A percentile compares a stretch with the other conserved stretches of the same genome.
Conservation (phyloP, 352 stramenopile genomes). For the Globisporangium alternatum region DNA sequence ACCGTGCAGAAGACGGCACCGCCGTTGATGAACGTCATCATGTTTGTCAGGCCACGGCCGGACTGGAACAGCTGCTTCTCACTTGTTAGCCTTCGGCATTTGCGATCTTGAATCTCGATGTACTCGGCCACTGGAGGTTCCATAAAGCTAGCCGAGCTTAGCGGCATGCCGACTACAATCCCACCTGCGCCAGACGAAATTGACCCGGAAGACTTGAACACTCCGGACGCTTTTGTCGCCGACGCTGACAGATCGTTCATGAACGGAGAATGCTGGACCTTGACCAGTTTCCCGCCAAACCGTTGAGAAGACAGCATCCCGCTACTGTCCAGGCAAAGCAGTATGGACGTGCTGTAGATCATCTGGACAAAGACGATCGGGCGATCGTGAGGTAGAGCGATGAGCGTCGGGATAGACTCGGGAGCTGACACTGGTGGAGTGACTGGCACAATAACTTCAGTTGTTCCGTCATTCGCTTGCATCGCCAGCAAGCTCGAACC, state of each 20-base stretch:
- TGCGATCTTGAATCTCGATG: conserved; percentile 66
- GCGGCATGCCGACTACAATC: conserved; percentile 4
- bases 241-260: conserved; percentile 42
- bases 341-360: conserved; percentile 36
- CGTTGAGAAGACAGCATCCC: conserved; percentile 73
- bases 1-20: conserved; percentile 62
- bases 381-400: conserved; percentile 58
- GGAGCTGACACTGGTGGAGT: not conserved
- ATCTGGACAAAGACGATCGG: conserved; percentile 55
- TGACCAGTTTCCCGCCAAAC: conserved; percentile 48
- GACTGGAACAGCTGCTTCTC: conserved; percentile 36
- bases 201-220: conserved; percentile 32
- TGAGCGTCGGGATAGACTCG: conserved; percentile 14
- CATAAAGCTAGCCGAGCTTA: conserved; percentile 2
- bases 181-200: not conserved
- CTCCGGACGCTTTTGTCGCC: conserved; percentile 35
- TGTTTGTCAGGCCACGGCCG: conserved; percentile 16
- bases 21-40: conserved; percentile 49
- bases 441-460: not conserved
- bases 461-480: not conserved
- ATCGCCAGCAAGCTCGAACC: not conserved
- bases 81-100: conserved; percentile 51
- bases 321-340: conserved; percentile 68
- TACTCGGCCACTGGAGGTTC: conserved; percentile 33
- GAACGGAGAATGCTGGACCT: conserved; percentile 51